phyloP scores from a whole-genome alignment of 768 basidiomycete genomes.

The Mycena leptocephala region DNA sequence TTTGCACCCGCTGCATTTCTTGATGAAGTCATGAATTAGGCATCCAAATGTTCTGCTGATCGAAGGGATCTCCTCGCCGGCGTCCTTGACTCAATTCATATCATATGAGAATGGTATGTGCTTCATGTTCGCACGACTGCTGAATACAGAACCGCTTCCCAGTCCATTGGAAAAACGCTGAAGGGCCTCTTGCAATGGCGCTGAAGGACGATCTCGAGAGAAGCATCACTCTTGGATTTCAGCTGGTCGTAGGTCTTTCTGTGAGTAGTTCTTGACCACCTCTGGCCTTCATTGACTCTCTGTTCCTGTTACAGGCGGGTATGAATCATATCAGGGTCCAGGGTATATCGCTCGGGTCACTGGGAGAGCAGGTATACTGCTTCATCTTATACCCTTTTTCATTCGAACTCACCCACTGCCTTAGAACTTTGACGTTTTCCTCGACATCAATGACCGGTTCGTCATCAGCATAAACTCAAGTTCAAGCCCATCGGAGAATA shows the following conservation, averaged over 20 bases:
- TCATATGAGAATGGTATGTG: not conserved
- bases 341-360: not conserved
- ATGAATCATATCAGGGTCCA: not conserved
- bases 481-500: not conserved
- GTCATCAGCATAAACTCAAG: not conserved
- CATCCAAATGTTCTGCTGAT: constrained; percentile 9
- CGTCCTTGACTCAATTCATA: not conserved
- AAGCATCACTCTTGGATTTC: not conserved
- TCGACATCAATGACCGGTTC: not conserved
- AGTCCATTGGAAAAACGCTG: not conserved
- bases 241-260: not conserved
- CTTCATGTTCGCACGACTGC: not conserved
- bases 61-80: not conserved
- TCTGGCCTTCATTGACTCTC: not conserved
- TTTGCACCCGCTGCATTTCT: no score
- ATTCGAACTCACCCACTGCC: not conserved
- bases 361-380: not conserved
- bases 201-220: not conserved
- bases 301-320: not conserved
- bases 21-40: not conserved
- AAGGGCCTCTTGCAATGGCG: not conserved
- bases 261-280: not conserved
- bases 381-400: not conserved
- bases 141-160: not conserved
- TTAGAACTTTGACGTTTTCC: not conserved